These are phyloP conservation scores for Ensete ventricosum DNA, from an alignment of 176 grass and related monocot species.

Conservation along the genomic window DNA sequence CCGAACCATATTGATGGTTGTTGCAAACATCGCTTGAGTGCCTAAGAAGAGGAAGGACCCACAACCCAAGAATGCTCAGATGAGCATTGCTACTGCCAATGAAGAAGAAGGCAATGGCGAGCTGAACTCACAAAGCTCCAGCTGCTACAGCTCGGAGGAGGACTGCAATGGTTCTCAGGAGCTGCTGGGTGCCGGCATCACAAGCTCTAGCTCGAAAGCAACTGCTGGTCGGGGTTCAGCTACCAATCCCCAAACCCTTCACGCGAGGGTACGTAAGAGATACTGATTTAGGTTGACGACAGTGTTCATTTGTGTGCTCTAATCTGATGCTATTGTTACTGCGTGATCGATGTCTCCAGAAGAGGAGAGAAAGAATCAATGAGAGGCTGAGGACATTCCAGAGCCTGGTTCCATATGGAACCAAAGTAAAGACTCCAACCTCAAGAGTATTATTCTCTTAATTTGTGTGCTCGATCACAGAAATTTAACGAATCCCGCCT, in stretches of 20 bases:
- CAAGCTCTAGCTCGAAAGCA: conserved; percentile 18
- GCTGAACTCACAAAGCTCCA: conserved; percentile 41
- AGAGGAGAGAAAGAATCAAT: conserved; percentile 80
- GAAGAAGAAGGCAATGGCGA: conserved; percentile 26
- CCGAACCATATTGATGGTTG: not conserved
- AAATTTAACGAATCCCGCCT: not conserved
- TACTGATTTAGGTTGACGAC: not conserved
- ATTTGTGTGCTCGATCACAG: not conserved
- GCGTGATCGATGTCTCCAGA: conserved; percentile 29
- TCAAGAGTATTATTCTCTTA: not conserved
- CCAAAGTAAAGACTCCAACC: conserved; percentile 50
- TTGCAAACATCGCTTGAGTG: conserved; percentile 18
- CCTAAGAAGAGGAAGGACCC: conserved; percentile 43
- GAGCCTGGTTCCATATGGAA: conserved; percentile 75
- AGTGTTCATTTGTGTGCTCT: conserved; percentile 17
- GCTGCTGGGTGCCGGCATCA: conserved; percentile 28
- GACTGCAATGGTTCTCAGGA: conserved; percentile 7
- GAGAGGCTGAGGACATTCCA: conserved; percentile 67
- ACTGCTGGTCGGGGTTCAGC: conserved; percentile 26
- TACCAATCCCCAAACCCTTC: conserved; percentile 62
- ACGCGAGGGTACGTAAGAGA: conserved; percentile 49
- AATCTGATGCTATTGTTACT: conserved; percentile 22
- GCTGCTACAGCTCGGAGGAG: conserved; percentile 64
- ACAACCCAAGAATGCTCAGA: conserved; percentile 16
- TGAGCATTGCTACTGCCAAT: not conserved